Evolutionary conservation across 208 protist species (phyloP), one percentile per base, ranked within the genome.

Genomic region (Endotrypanum monterogeii): DNA sequence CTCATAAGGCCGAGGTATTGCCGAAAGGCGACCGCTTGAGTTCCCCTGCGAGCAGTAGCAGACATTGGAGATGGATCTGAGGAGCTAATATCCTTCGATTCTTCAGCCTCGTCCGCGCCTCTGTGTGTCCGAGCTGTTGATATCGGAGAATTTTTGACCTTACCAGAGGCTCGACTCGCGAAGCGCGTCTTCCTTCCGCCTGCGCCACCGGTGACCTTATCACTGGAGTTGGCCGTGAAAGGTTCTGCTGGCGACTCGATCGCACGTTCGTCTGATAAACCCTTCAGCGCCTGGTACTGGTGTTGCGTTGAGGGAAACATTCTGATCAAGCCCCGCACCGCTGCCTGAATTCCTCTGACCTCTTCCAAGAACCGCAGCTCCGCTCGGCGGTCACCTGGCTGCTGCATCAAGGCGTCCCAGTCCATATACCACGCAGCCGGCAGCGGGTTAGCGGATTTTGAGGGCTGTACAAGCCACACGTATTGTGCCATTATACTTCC

Each of bases 1-100:
- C 76, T 71, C 35, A 81, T 73, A 51, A 81, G 76, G 39, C 35
- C 44, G 2, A 46, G n/a, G 61, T 76, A 81, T 50, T 76, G 76
- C 16, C 23, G 25, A 14, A 76, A 8, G 1, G 55, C 12, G 20
- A 57, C 57, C n/a, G 35, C 66, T 20, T 37, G 39, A 37, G n/a
- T 56, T 30, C 35, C 48, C 30, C 51, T 41, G 23, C 52, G 37
- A 1, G 23, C 55, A 12, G 68, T 14, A n/a, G 52, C 14, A 28
- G 55, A 37, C 12, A 54, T 14, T 28, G 55, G 3, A 11, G 55
- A 28, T 9, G 68, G 39, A 23, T 51, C 62, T 46, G 68, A 63
- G 1, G 8, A 28, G 2, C 4, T 55, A 12, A n/a, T 39, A 28
- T 48, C 68, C 55, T 62, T 62, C 25, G 41, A 28, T 50, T 44